Evolutionary conservation across 495 filamentous ascomycete species (phyloP), one percentile per base, ranked within the genome.

Genomic region (Entonaema liquescens): DNA sequence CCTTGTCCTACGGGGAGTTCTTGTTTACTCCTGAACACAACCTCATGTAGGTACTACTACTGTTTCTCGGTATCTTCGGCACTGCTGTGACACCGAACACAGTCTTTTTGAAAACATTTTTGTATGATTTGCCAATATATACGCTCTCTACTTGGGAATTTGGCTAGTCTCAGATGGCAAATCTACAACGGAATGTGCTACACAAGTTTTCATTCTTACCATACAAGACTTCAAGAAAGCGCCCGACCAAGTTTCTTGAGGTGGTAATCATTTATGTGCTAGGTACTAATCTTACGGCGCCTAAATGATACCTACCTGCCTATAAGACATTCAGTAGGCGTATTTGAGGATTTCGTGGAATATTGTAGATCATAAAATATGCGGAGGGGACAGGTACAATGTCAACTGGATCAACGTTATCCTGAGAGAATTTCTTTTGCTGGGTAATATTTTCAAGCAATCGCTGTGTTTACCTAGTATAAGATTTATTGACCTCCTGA

Each of bases 41-140:
- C 53, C 38, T 59, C 58, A 59, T 4, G 12, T 19, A 42, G 13
- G 62, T 50, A 59, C 15, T 33, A 47, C 36, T 47, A 29, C 57
- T 53, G 57, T 55, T 70, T 62, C 58, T 74, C 67, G 71, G 71
- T 67, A 56, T 62, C 36, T 49, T 71, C 62, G 71, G 71, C 66
- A 67, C 58, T 67, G 31, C 25, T 15, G 67, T 67, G 59, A 15
- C 29, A 73, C 65, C n/a, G 44, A 36, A 12, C 35, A 52, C 29
- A 55, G 68, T 67, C 38, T 54, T 66, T 1, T 40, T 54, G 23
- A 31, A 25, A 31, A 59, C 63, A 54, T 54, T 53, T 29, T 11
- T 26, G 26, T 61, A 59, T 38, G 38, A 68, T 63, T 40, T 23
- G 38, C 29, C 36, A n/a, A n/a, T 13, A 49, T 59, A 36, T 28